Evolutionary conservation across 441 rosid species (phyloP).

Genomic region (Erysimum pusillum): DNA sequence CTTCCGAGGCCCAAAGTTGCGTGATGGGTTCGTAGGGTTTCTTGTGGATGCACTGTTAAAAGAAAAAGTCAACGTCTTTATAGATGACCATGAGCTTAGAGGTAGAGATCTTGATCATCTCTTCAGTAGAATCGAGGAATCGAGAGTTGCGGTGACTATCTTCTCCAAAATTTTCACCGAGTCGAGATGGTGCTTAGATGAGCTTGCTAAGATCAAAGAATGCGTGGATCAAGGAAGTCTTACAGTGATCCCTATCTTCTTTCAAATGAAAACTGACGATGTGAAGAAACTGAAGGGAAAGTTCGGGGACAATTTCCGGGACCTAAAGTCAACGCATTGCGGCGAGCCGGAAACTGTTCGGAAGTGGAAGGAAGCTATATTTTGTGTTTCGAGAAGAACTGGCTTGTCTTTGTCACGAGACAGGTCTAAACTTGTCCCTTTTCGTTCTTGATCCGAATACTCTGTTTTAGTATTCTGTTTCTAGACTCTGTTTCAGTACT

Average conservation of each 20-base stretch:
- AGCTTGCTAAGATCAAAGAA: background rate
- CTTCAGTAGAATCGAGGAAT: background rate
- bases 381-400: background rate
- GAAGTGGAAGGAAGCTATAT: background rate
- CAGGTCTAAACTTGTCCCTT: background rate
- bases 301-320: background rate
- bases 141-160: background rate
- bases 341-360: background rate
- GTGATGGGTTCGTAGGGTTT: background rate
- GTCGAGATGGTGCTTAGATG: constrained; percentile 2
- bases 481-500: too few species aligned
- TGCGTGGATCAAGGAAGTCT: background rate
- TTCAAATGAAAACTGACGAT: background rate
- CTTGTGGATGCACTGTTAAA: background rate
- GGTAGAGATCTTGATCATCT: background rate
- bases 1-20: background rate
- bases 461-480: background rate
- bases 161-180: background rate
- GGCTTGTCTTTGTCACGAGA: constrained; percentile 1
- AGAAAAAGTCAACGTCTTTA: background rate
- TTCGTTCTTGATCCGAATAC: background rate
- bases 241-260: background rate
- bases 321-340: background rate
- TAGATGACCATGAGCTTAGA: constrained; percentile 5
- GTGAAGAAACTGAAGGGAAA: constrained; percentile 2